Evolutionary conservation across 2,329 filamentous ascomycete species (phyloP), one percentile per base, ranked within the genome.

Genomic region (Plectosphaerella cucumerina): DNA sequence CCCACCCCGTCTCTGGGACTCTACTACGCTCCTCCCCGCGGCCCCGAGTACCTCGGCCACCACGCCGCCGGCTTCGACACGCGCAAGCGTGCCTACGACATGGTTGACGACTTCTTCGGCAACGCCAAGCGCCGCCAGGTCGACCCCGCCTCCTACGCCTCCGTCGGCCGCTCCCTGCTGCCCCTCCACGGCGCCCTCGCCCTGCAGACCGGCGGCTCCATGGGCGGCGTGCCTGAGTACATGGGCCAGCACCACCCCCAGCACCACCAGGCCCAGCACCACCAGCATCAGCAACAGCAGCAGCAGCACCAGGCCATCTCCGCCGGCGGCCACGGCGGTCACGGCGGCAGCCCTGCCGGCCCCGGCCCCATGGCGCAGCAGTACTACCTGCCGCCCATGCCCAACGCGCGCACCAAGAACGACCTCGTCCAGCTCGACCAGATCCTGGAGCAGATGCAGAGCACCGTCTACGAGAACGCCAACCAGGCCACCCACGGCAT

Each of bases 381-480:
- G 63, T 96, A 97, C 72, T 90, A 90, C 56, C 78, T 97, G 53
- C 90, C 94, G 49, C 85, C 91, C 10, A 90, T 96, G 76, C 85
- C 85, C 45, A 95, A 91, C 62, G 80, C 95, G 50, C 86, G 93
- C 64, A 97, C 92, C 46, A 96, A 97, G 80, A 91, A 85, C 67
- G 94, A 99, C 66, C 78, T 99, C 42, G 76, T 96, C 66, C 91
- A 96, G 67, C 92, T 97, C 63, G 94, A 97, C 68, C 88, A 91
- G 64, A 89, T 97, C 68, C 82, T 99, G 50, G 91, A 96, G 71
- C 90, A 97, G 71, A 93, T 97, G 78, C 92, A 97, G 71, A 86
- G 87, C 57, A 97, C 93, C 44, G 90, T 97, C 46, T 97, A 97
- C 66, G 94, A 97, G 72, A 96, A 87, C 67, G 86, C 91, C 50